phyloP scores from a whole-genome alignment of 345 rosid species.

The Capsella bursapastoris region DNA sequence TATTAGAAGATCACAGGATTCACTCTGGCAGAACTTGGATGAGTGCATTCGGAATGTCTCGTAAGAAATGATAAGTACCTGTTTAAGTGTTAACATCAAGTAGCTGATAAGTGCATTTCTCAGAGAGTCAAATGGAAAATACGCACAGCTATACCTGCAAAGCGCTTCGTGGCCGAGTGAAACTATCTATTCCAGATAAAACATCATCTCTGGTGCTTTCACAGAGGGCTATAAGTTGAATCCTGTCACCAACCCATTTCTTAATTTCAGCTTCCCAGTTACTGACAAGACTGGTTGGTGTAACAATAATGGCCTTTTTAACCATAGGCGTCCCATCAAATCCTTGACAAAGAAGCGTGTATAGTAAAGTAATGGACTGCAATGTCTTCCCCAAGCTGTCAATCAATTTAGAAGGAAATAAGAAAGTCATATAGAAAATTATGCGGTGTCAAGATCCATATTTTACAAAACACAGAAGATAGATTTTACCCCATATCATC shows the following conservation, averaged over 20 bases:
- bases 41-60: conserved; percentile 99
- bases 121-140: conserved; percentile 26
- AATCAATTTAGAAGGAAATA: conserved; percentile 36
- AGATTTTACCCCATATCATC: conserved; percentile 96
- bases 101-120: conserved; percentile 39
- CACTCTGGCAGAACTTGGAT: conserved; percentile 71
- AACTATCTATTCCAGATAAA: conserved; percentile 83
- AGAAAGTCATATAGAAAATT: conserved; percentile 5
- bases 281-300: conserved; percentile 99
- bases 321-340: conserved; percentile 95
- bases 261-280: conserved; percentile 98
- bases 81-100: conserved; percentile 22
- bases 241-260: conserved; percentile 95
- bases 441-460: not conserved
- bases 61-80: conserved; percentile 94
- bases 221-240: conserved; percentile 88
- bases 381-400: conserved; percentile 96
- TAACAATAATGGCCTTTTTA: conserved; percentile 87
- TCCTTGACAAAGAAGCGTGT: conserved; percentile 90
- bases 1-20: conserved; percentile 91
- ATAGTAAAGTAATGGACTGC: conserved; percentile 88
- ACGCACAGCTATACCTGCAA: conserved; percentile 66
- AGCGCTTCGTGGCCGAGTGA: conserved; percentile 62
- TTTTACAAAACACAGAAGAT: conserved; percentile 29
- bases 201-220: conserved; percentile 97